A percentile compares a stretch with the other conserved stretches of the same genome.
These are phyloP conservation scores for Teratosphaeria destructans DNA, from an alignment of 2,329 filamentous ascomycete genomes.

Conservation along the genomic window DNA sequence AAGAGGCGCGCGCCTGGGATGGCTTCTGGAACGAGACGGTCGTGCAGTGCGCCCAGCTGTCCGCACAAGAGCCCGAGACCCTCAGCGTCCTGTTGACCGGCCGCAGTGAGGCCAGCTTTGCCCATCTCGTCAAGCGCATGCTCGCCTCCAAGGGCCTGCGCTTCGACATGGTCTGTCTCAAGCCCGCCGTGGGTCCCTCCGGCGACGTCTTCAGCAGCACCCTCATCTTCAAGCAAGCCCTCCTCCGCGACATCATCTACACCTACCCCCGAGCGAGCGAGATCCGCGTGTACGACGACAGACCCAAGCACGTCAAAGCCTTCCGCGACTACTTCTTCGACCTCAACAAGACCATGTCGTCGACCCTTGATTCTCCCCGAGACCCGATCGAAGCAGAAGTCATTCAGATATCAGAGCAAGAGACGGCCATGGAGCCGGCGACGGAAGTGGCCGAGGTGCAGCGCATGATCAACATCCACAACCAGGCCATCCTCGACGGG, in stretches of 20 bases:
- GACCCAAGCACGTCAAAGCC: constrained; percentile 57
- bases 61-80: constrained; percentile 73
- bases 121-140: constrained; percentile 72
- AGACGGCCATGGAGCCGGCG: constrained; percentile 64
- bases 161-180: constrained; percentile 82
- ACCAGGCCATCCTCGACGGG: constrained; percentile 44
- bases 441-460: constrained; percentile 76
- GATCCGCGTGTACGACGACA: constrained; percentile 59
- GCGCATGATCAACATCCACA: constrained; percentile 81
- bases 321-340: constrained; percentile 77
- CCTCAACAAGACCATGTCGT: constrained; percentile 53
- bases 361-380: constrained; percentile 34
- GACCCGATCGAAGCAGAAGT: constrained; percentile 67
- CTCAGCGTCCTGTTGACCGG: constrained; percentile 82
- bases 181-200: constrained; percentile 71
- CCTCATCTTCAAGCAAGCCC: constrained; percentile 84
- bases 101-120: constrained; percentile 65
- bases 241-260: constrained; percentile 69
- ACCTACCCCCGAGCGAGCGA: constrained; percentile 79
- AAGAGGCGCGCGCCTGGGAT: constrained; percentile 75
- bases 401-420: constrained; percentile 70
- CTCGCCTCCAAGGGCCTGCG: constrained; percentile 64
- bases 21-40: constrained; percentile 97
- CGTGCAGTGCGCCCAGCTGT: constrained; percentile 64
- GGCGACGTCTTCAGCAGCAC: constrained; percentile 71